Conservation (phyloP, 2,329 filamentous ascomycete genomes). For the Ophidiomyces ophidiicola region DNA sequence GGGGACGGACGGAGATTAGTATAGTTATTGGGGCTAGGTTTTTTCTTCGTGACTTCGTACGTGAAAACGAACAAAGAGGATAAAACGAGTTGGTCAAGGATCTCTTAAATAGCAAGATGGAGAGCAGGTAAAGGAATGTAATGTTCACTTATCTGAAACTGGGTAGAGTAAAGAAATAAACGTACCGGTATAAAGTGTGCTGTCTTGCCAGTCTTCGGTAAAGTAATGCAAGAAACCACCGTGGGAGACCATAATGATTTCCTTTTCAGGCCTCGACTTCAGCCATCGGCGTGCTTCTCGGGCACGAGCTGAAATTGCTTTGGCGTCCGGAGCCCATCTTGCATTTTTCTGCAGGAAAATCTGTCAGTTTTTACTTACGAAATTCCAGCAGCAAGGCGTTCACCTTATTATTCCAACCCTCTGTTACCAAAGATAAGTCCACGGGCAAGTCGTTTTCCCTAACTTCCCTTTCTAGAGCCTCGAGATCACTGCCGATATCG, state of each 20-base stretch:
- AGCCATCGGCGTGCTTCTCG: constrained; percentile 49
- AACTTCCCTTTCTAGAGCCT: constrained; percentile 50
- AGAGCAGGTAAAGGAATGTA: background rate
- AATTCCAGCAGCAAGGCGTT: background rate
- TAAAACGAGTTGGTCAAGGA: constrained; percentile 7
- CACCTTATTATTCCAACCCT: constrained; percentile 62
- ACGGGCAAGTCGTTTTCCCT: constrained; percentile 42
- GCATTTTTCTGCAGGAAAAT: constrained; percentile 21
- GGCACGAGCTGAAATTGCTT: constrained; percentile 50
- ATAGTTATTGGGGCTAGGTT: constrained; percentile 16
- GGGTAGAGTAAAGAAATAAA: constrained; percentile 4
- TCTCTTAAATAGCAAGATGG: background rate
- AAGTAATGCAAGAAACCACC: constrained; percentile 76
- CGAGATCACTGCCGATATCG: constrained; percentile 55
- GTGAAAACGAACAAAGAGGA: constrained; percentile 6
- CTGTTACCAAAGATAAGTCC: constrained; percentile 49
- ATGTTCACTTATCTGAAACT: too few relatives aligned
- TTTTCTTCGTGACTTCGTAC: constrained; percentile 17
- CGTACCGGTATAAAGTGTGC: constrained; percentile 36
- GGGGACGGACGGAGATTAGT: constrained; percentile 16
- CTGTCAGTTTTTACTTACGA: background rate
- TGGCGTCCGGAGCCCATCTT: constrained; percentile 35
- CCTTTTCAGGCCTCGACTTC: constrained; percentile 42
- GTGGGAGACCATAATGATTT: constrained; percentile 68
- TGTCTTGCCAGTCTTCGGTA: constrained; percentile 66